Evolutionary conservation across 2,329 filamentous ascomycete species (phyloP).

Genomic region (Ophiosphaerella herpotricha): DNA sequence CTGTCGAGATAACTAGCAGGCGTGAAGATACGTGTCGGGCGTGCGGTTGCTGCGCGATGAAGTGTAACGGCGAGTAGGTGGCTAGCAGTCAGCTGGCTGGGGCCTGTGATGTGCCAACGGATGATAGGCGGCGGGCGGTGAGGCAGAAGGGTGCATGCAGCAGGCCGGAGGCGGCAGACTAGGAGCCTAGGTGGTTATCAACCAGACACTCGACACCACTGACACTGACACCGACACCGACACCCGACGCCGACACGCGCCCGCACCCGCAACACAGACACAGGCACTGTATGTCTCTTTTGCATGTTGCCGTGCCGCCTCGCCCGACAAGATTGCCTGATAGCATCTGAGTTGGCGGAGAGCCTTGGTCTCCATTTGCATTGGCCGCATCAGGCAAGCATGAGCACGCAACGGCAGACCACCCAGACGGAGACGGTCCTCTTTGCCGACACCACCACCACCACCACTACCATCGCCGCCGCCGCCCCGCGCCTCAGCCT

Average conservation of each 20-base stretch:
- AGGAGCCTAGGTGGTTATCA: no score
- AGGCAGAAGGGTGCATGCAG: neutral
- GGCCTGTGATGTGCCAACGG: slow-evolving; percentile 16
- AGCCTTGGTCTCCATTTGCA: slow-evolving; percentile 20
- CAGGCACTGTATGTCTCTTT: slow-evolving; percentile 33
- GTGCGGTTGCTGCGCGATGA: neutral
- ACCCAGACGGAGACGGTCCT: slow-evolving; percentile 11
- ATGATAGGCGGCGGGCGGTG: slow-evolving; percentile 17
- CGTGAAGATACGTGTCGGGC: neutral
- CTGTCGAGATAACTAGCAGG: neutral
- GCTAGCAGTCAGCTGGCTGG: neutral
- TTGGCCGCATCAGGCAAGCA: slow-evolving; percentile 29
- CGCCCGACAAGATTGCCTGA: slow-evolving; percentile 32
- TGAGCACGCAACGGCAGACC: slow-evolving; percentile 27
- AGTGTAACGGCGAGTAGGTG: neutral
- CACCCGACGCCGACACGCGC: neutral
- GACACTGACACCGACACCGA: no score
- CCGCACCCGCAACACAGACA: slow-evolving; percentile 26
- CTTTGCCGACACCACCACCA: slow-evolving; percentile 1
- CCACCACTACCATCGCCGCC: neutral
- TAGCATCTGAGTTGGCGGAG: slow-evolving; percentile 30
- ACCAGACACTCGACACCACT: no score
- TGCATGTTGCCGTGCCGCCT: slow-evolving; percentile 35
- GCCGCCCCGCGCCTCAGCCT: slow-evolving; percentile 28
- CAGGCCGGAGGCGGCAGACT: no score